Base-by-base conservation (phyloP, 2,329 filamentous ascomycete genomes). In the Cladosporium sphaerospermum region DNA sequence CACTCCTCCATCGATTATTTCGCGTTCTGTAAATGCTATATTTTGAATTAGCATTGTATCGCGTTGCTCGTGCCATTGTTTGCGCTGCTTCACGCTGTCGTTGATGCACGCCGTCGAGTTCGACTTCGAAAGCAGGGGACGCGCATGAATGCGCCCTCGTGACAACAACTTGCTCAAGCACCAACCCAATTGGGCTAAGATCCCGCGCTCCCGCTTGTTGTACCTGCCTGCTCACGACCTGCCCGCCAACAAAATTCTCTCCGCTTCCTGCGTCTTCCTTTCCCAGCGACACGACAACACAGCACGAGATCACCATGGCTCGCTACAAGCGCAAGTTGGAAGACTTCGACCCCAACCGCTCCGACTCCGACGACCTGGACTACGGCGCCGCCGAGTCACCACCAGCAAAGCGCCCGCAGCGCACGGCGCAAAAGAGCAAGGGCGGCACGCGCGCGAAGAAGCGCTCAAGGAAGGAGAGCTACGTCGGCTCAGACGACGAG, bases 401-500 rank as follows among this genome's bases (percentile, higher is more conserved):
- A 13, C 61, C 60, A 13, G 59, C 14, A 58, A 59, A 32, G 54
- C 57, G 18, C 44, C 18, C 48, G 40, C 47, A 34, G 46, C 54
- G 41, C 52, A 57, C 43, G n/a, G 59, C 62, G 13, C 59, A 56
- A 14, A 13, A 14, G 6, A 16, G 8, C 6, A 36, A 69, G 67
- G 56, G 53, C 55, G 11, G 56, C 52, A 45, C 62, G 60, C 10
- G 53, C 55, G 49, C 56, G 48, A 67, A 63, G 58, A 59, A 60
- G 67, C 69, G 62, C 65, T 34, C 68, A 40, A 71, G 67, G 54
- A 71, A 71, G 52, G 62, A 66, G 32, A 47, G 51, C 13, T 72
- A 73, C 63, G 62, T 64, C 48, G 68, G 69, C 53, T 63, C 73
- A 55, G 74, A 76, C 61, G 78, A 78, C 54, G 74, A 78, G 41